Conservation (phyloP, 2,329 filamentous ascomycete species). For the Arthrinium phaeospermum region DNA sequence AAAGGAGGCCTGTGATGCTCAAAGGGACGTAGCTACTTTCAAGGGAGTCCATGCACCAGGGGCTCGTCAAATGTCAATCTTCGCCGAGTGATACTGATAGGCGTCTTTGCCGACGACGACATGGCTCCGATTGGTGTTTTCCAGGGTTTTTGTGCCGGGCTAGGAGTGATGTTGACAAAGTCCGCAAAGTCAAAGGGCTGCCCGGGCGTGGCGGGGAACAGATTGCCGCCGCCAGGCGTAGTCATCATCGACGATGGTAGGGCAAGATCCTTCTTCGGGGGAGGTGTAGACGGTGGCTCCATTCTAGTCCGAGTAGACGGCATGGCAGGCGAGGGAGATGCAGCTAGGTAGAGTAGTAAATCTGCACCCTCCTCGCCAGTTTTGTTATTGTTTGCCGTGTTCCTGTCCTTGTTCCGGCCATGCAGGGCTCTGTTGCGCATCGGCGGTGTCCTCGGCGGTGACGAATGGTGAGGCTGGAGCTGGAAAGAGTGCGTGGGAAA, state of each 20-base stretch:
- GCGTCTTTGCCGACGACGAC: slow-evolving; percentile 54
- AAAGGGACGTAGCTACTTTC: not conserved
- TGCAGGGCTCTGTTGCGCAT: slow-evolving; percentile 59
- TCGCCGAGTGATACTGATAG: slow-evolving; percentile 72
- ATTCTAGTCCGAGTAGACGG: slow-evolving; percentile 59
- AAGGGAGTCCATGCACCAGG: slow-evolving; percentile 36
- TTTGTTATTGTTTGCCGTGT: slow-evolving; percentile 54
- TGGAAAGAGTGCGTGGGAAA: slow-evolving; percentile 79
- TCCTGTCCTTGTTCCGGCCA: slow-evolving; percentile 55
- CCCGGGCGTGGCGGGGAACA: slow-evolving; percentile 78
- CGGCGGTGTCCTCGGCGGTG: slow-evolving; percentile 84
- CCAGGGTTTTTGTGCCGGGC: slow-evolving; percentile 89
- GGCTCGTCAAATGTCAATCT: slow-evolving; percentile 83
- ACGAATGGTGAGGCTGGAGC: slow-evolving; percentile 69
- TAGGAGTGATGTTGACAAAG: slow-evolving; percentile 97
- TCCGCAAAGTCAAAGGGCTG: slow-evolving; percentile 92
- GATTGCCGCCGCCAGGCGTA: slow-evolving; percentile 75
- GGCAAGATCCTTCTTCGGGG: slow-evolving; percentile 71
- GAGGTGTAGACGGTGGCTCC: slow-evolving; percentile 78
- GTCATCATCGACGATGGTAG: slow-evolving; percentile 87
- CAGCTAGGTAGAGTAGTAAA: slow-evolving; percentile 82
- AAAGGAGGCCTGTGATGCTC: not conserved
- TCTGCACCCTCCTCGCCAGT: slow-evolving; percentile 81
- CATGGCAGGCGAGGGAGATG: slow-evolving; percentile 86
- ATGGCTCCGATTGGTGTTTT: slow-evolving; percentile 72